Percentiles rank a stretch among this genome's conserved stretches.
phyloP scores from a whole-genome alignment of 371 early-diverging fungal genomes.

The Lichtheimia ramosa region DNA sequence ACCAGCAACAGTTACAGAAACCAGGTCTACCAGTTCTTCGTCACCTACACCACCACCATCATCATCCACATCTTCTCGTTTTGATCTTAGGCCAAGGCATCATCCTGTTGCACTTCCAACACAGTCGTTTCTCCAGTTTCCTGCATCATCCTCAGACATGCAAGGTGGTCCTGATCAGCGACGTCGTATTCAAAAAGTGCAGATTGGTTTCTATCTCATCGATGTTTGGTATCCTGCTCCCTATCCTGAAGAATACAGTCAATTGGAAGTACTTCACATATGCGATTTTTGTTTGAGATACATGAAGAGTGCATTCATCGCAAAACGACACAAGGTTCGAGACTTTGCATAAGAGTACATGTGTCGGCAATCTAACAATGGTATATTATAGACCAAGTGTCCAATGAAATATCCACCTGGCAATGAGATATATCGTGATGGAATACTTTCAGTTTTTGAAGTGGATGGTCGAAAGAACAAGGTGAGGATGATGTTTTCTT shows the following conservation, averaged over 20 bases:
- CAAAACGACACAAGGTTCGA: slow-evolving; percentile 69
- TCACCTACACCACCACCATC: too few species aligned
- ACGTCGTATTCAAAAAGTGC: slow-evolving; percentile 50
- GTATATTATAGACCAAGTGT: slow-evolving; percentile 66
- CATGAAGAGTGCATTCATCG: slow-evolving; percentile 75
- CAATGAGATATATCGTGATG: slow-evolving; percentile 97
- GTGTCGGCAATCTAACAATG: not conserved
- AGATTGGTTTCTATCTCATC: slow-evolving; percentile 81
- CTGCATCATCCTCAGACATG: not conserved
- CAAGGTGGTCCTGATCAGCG: too few species aligned
- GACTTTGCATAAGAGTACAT: not conserved
- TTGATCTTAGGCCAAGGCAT: not conserved
- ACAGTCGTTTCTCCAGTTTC: slow-evolving; percentile 9
- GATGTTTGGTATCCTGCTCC: slow-evolving; percentile 98
- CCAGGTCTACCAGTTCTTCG: too few species aligned
- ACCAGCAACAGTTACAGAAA: not conserved
- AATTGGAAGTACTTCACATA: slow-evolving; percentile 71
- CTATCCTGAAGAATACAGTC: slow-evolving; percentile 96
- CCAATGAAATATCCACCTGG: slow-evolving; percentile 92
- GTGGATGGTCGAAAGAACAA: slow-evolving; percentile 95
- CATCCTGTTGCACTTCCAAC: slow-evolving; percentile 12
- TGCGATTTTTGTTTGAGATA: slow-evolving; percentile 99
- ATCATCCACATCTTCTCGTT: too few species aligned
- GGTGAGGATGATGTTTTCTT: slow-evolving; percentile 14
- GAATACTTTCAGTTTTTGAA: slow-evolving; percentile 87